Evolutionary conservation across 768 basidiomycete species (phyloP).

Genomic region (Inosperma sp.): DNA sequence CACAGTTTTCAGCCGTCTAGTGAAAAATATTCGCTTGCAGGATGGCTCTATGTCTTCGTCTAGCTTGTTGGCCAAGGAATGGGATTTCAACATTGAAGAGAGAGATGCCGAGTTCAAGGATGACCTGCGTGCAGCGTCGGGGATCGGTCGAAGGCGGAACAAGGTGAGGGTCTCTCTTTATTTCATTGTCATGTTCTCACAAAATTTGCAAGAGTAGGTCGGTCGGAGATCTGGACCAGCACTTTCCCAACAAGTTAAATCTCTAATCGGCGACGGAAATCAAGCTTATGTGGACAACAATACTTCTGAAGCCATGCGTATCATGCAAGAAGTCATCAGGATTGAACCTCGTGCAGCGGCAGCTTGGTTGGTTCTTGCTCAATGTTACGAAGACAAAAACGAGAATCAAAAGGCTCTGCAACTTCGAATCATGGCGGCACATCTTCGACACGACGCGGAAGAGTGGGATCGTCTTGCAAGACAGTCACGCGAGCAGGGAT

Average conservation of each 20-base stretch:
- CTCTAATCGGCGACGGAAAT: constrained; percentile 84
- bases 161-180: constrained; percentile 34
- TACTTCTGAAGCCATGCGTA: constrained; percentile 62
- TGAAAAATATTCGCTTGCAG: constrained; percentile 55
- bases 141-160: constrained; percentile 55
- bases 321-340: constrained; percentile 88
- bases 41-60: constrained; percentile 40
- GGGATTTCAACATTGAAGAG: too few species aligned
- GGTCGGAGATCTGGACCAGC: constrained; percentile 44
- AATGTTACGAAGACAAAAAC: constrained; percentile 71
- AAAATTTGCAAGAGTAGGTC: too few species aligned
- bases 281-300: constrained; percentile 76
- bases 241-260: constrained; percentile 64
- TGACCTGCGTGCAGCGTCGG: constrained; percentile 68
- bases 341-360: constrained; percentile 83
- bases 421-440: constrained; percentile 84
- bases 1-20: constrained; percentile 65
- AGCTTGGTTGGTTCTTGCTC: constrained; percentile 86
- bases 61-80: constrained; percentile 52
- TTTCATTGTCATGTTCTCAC: too few species aligned
- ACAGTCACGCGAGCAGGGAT: constrained; percentile 58
- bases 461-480: constrained; percentile 80
- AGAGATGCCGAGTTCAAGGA: constrained; percentile 66
- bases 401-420: constrained; percentile 71
- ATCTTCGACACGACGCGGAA: constrained; percentile 77